Evolutionary conservation across 441 rosid species (phyloP), one percentile per base, ranked within the genome.

Genomic region (Syzygium syzygioides): DNA sequence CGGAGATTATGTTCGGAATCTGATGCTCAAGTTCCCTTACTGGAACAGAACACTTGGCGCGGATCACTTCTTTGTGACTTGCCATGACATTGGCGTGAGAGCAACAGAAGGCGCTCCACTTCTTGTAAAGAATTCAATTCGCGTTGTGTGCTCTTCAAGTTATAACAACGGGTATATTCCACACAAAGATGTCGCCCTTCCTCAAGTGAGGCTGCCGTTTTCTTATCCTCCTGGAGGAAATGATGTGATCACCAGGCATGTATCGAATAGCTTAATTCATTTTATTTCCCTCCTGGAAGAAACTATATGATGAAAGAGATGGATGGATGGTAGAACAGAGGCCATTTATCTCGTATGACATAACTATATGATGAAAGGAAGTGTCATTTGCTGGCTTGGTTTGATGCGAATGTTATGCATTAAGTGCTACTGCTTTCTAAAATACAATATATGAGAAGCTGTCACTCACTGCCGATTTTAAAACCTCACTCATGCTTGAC

Each of bases 71-170:
- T 87, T 87, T 55, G 55, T 87, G 53, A 87, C 85, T 32, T 87
- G 88, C 85, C 85, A 62, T 55, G 85, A 71, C 32, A 76, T 68
- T 1, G 30, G 85, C 14, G 64, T 71, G 50, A 13, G 30, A 32
- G 79, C 66, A 1, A 86, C 87, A 48, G 68, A 59, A 52, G 45
- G 60, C 9, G 8, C 17, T 55, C 57, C 86, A 5, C 50, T 54
- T 57, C 88, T 87, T 71, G 85, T 87, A 41, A 87, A 87, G 88
- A 87, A 87, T 55, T 54, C 85, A 14, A 87, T 87, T 76, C 41
- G 85, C 0, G 13, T 87, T 1, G 85, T 87, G 85, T 87, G 88
- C 28, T 53, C 88, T 26, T 76, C 85, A 1, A 32, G 85, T 87
- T 87, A 87, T 55, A 68, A 87, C 28, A 56, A 4, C 3, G 53